These are phyloP conservation scores for Russula griseocarnosa DNA, from an alignment of 768 basidiomycete species.

Conservation along the genomic window DNA sequence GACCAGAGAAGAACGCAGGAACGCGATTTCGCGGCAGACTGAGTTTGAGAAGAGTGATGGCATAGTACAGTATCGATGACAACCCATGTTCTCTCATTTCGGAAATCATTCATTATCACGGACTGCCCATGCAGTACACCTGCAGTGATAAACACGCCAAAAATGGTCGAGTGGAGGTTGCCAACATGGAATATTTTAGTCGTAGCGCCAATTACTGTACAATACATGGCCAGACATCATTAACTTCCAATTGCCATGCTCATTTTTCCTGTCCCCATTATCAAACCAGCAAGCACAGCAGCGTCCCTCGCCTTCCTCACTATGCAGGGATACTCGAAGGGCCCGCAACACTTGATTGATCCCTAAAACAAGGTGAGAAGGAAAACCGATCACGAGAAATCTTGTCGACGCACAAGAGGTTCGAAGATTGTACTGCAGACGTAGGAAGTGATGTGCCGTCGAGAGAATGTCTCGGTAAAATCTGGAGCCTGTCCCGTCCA, in stretches of 20 bases:
- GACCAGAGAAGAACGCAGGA: not conserved
- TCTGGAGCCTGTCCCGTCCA: slow-evolving; percentile 14
- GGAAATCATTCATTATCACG: no score
- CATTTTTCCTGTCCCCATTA: not conserved
- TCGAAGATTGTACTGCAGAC: not conserved
- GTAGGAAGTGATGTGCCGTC: not conserved
- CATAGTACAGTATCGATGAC: not conserved
- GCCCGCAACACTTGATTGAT: not conserved
- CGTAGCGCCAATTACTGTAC: no score
- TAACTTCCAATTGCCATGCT: not conserved
- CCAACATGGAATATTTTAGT: not conserved
- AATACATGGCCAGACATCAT: no score
- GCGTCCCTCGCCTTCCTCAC: not conserved
- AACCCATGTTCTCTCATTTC: no score
- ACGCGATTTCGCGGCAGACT: no score
- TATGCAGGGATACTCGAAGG: not conserved
- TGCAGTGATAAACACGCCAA: no score
- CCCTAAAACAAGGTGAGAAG: not conserved
- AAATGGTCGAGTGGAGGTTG: no score
- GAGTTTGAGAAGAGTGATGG: no score
- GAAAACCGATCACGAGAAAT: not conserved
- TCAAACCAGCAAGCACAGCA: not conserved
- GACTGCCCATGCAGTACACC: no score
- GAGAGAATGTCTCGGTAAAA: not conserved
- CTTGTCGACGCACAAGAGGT: not conserved